Base-by-base conservation (phyloP, 495 filamentous ascomycete species). In the Xeromyces bisporus region DNA sequence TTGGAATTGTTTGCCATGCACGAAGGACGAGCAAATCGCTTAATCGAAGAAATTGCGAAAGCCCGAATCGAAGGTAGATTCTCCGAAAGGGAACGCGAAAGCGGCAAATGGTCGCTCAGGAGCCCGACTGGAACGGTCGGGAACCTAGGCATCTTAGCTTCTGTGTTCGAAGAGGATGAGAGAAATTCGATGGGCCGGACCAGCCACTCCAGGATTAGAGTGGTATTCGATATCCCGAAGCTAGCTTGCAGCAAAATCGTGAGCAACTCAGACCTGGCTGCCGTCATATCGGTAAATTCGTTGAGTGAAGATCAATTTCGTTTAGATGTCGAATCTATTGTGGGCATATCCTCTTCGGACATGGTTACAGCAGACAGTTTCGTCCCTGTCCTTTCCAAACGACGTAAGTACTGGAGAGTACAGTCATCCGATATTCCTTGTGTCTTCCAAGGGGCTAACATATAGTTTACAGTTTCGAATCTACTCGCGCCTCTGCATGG, bases 51-150 rank as follows among this genome's bases (percentile, higher is more conserved):
- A 38, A 63, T 93, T 15, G 67, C 71, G 14, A 87, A 82, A 51
- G 87, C 87, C 7, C 73, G 73, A 35, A 75, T 93, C 31, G 87
- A 93, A 50, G 78, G 73, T 6, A 67, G 89, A 23, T 87, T 83
- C 42, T 52, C 79, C 2, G 81, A 92, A 41, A 51, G 56, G 15
- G 77, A 89, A 60, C 67, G 84, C 33, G 79, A 93, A 52, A 69
- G 73, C 28, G 64, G 71, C 15, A 75, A 73, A 40, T 93, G 84
- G 83, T 72, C 77, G 15, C 58, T 91, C 7, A 69, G 82, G 14
- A 75, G 69, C 13, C 65, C 77, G 26, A 62, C 59, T 28, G 62
- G 69, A 35, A 51, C 61, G 2, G 60, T 69, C 17, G 75, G 63
- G 28, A 71, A 66, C 33, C 52, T 87, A 12, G 71, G 66, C 23